Base-by-base conservation (phyloP, 257 asterid genomes). In the Euphrasia confusa region DNA sequence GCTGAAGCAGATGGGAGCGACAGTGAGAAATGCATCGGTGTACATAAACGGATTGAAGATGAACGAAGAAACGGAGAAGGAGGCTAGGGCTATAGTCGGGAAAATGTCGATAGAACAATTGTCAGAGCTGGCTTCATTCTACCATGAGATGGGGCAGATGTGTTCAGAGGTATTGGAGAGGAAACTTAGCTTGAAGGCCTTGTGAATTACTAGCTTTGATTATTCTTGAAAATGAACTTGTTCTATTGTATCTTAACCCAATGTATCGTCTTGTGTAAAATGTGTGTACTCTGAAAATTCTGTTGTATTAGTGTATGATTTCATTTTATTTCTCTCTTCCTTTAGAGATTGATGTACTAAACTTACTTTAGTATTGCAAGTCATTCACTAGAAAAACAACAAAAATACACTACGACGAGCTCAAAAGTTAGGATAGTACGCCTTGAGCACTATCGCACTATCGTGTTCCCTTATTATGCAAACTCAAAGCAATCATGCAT, bases 121-220 rank as follows among this genome's bases (percentile, higher is more conserved):
- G 1, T 80, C 84, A 2, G 94, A 82, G 2, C 33, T 78, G 67
- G 44, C 60, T 15, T 50, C 79, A 0, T 83, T 80, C 39, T 80
- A 83, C 72, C 81, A 71, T 27, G 78, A 42, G 81, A 80, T 85
- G 87, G 94, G 73, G 39, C 75, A 70, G 72, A 40, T 79, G 14
- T 80, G 84, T 55, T 73, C 90, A 4, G 86, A 80, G 67, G 80
- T 79, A 24, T 56, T 80, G 76, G 82, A 83, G 40, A 72, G n/a
- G 9, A 83, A 85, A 68, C 74, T 77, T 39, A 33, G 28, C 52
- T n/a, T 45, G 7, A 45, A 45, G 52, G 52, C 52, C 17, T n/a
- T 13, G 15, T 45, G 15, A 45, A 12, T 45, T 1, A n/a, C n/a
- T n/a, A 11, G 17, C 5, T 35, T 10, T 45, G 49, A 4, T 10